Conservation (phyloP, 2,329 filamentous ascomycete genomes). For the Thielaviopsis punctulata region DNA sequence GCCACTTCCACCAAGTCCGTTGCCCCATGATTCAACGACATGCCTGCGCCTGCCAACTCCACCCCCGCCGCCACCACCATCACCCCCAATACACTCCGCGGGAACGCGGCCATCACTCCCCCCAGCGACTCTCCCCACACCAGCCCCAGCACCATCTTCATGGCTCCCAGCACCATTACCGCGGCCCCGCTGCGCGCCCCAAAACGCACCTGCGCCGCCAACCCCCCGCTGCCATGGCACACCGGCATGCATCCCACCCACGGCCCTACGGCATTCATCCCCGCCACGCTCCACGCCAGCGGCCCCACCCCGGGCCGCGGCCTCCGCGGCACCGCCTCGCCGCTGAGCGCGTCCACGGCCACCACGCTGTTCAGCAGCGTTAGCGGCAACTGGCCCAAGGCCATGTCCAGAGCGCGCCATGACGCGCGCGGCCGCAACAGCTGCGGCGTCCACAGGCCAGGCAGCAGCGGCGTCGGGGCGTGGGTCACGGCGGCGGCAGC, state of each 20-base stretch:
- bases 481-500: slow-evolving; percentile 42
- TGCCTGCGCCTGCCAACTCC: slow-evolving; percentile 71
- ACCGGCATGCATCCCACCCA: slow-evolving; percentile 95
- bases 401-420: slow-evolving; percentile 38
- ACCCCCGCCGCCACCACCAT: slow-evolving; percentile 83
- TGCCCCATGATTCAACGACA: slow-evolving; percentile 61
- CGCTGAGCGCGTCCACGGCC: slow-evolving; percentile 63
- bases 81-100: slow-evolving; percentile 59
- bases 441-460: not conserved
- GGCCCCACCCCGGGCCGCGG: slow-evolving; percentile 54
- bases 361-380: slow-evolving; percentile 88
- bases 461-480: slow-evolving; percentile 24
- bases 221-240: slow-evolving; percentile 79
- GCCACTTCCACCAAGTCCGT: slow-evolving; percentile 27
- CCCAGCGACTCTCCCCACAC: slow-evolving; percentile 60
- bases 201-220: slow-evolving; percentile 83
- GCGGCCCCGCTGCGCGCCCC: slow-evolving; percentile 77
- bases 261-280: slow-evolving; percentile 70
- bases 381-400: slow-evolving; percentile 72
- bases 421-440: too few relatives aligned
- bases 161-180: slow-evolving; percentile 57
- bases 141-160: slow-evolving; percentile 63
- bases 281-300: slow-evolving; percentile 63
- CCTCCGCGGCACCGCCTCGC: slow-evolving; percentile 56
- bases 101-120: slow-evolving; percentile 52